phyloP scores from a whole-genome alignment of 1,284 basidiomycete species.

The Cryptococcus neoformans region DNA sequence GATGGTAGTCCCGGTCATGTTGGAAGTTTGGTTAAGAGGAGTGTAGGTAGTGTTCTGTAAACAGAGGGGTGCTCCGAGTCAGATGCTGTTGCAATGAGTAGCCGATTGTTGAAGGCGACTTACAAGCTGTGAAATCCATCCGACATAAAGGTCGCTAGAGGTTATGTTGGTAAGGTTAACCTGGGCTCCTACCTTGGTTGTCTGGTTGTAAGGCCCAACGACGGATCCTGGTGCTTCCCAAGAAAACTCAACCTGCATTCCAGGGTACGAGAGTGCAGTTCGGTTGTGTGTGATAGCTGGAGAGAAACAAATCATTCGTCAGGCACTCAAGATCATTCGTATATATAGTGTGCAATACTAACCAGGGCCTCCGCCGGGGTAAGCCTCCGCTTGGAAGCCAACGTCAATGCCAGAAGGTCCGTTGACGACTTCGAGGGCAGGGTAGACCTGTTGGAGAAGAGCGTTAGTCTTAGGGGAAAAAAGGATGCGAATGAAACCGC shows the following conservation, averaged over 20 bases:
- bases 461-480: too few relatives aligned
- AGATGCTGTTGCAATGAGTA: constrained; percentile 13
- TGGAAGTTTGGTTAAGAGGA: constrained; percentile 51
- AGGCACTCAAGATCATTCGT: too few relatives aligned
- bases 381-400: constrained; percentile 35
- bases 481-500: not conserved
- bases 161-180: constrained; percentile 11
- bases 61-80: not conserved
- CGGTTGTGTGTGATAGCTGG: constrained; percentile 55
- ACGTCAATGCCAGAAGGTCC: constrained; percentile 25
- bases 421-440: constrained; percentile 34
- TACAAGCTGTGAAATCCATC: not conserved
- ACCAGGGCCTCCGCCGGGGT: too few relatives aligned
- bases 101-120: not conserved
- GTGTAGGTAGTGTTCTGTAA: constrained; percentile 56
- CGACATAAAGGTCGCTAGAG: not conserved
- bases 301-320: too few relatives aligned
- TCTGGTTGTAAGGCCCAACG: constrained; percentile 57
- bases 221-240: constrained; percentile 63
- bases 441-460: constrained; percentile 29
- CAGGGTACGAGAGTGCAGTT: constrained; percentile 54
- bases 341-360: too few relatives aligned
- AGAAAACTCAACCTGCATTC: constrained; percentile 53
- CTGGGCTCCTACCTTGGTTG: constrained; percentile 29
- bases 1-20: constrained; percentile 52